These are phyloP conservation scores for Paramecium biaurelia DNA, from an alignment of 73 alveolate species.

Conservation along the genomic window DNA sequence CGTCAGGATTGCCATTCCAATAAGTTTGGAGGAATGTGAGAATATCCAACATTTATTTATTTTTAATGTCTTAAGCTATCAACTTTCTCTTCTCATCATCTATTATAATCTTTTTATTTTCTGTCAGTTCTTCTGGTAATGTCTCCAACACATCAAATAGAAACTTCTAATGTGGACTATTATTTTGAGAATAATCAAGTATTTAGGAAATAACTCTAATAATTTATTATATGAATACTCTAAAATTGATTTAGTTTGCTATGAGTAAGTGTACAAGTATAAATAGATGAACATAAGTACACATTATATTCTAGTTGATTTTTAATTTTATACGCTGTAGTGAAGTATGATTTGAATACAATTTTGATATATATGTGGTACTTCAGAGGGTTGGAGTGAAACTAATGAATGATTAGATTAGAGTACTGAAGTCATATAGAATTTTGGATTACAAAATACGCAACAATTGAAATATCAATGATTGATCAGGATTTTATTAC, in stretches of 20 bases:
- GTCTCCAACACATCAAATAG: background rate
- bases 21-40: background rate
- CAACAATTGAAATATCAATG: background rate
- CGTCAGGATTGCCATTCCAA: background rate
- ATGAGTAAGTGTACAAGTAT: background rate
- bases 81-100: background rate
- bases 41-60: background rate
- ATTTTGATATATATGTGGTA: background rate
- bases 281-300: background rate
- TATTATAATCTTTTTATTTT: background rate
- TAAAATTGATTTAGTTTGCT: background rate
- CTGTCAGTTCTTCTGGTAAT: background rate
- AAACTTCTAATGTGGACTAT: background rate
- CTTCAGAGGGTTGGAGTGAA: background rate
- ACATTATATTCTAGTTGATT: conserved; percentile 17
- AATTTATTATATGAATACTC: background rate
- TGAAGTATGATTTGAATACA: background rate
- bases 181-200: background rate
- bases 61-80: background rate
- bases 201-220: background rate
- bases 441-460: conserved; percentile 4
- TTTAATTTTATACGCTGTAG: background rate
- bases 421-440: background rate
- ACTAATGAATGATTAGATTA: background rate
- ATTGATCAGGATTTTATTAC: background rate